A percentile compares a stretch with the other conserved stretches of the same genome.
Evolutionary conservation across 1,139 yeast genomes (phyloP).

Genomic region (Eremothecium coryli): DNA sequence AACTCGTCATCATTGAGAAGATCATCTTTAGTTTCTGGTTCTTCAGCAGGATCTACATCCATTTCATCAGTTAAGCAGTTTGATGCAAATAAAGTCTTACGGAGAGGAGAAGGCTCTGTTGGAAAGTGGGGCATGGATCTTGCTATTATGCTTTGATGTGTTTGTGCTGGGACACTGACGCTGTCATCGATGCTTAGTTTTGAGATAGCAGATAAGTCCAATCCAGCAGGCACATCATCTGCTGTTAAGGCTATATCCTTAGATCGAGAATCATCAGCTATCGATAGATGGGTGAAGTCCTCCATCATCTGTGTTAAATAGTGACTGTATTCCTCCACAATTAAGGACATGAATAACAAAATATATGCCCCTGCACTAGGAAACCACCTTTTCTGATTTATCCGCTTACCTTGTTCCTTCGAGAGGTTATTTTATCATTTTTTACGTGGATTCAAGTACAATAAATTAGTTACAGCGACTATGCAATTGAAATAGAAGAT

Average conservation of each 20-base stretch:
- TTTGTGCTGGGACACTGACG: neutral
- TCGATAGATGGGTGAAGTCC: constrained; percentile 3
- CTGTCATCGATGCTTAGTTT: constrained; percentile 15
- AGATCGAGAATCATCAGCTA: neutral
- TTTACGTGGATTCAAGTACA: too few relatives aligned
- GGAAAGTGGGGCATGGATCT: constrained; percentile 18
- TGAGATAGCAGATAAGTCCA: constrained; percentile 17
- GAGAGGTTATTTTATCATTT: too few relatives aligned
- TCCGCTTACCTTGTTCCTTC: too few relatives aligned
- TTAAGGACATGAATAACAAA: too few relatives aligned
- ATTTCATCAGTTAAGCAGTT: constrained; percentile 15
- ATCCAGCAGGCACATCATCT: constrained; percentile 12
- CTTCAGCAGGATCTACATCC: constrained; percentile 15
- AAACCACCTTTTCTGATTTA: too few relatives aligned
- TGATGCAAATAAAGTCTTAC: constrained; percentile 13
- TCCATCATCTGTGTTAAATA: constrained; percentile 4
- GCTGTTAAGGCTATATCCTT: neutral
- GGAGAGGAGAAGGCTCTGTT: constrained; percentile 20
- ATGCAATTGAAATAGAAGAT: too few relatives aligned
- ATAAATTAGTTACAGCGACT: too few relatives aligned
- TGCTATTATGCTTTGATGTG: constrained; percentile 5
- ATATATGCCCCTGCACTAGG: too few relatives aligned
- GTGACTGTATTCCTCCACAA: too few relatives aligned
- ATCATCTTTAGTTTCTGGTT: neutral
- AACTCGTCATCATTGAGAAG: neutral